Evolutionary conservation across 306 rosid genomes (phyloP).

Genomic region (Cicer arietinum): DNA sequence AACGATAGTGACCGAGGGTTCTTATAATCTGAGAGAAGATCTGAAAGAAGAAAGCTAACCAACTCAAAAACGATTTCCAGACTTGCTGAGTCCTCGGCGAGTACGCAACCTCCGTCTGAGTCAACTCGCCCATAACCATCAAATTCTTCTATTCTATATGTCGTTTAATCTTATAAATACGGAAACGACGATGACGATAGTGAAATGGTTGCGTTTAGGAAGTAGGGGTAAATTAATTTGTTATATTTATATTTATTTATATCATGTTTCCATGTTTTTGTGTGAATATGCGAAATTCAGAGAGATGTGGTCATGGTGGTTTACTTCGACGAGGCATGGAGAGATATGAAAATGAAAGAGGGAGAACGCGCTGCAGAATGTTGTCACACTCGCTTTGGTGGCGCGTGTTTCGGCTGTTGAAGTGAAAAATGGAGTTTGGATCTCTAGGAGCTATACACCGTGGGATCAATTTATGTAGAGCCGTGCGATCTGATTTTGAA

Average conservation of each 20-base stretch:
- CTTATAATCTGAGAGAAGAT: slow-evolving; percentile 86
- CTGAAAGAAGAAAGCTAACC: slow-evolving; percentile 89
- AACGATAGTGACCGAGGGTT: slow-evolving; percentile 75
- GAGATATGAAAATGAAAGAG: slow-evolving; percentile 30
- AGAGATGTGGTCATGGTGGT: slow-evolving; percentile 48
- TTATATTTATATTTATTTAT: too few species aligned
- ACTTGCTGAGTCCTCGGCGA: slow-evolving; percentile 66
- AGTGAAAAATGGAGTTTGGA: neutral
- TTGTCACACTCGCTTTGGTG: slow-evolving; percentile 32
- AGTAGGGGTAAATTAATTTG: too few species aligned
- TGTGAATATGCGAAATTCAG: slow-evolving; percentile 31
- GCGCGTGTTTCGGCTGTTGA: neutral
- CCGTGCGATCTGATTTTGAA: too few species aligned
- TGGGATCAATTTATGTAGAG: too few species aligned
- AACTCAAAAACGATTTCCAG: slow-evolving; percentile 79
- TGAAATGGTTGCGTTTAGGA: neutral
- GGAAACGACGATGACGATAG: neutral
- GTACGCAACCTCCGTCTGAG: slow-evolving; percentile 77
- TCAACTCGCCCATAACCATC: slow-evolving; percentile 82
- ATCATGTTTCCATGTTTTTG: neutral
- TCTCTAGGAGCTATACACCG: too few species aligned
- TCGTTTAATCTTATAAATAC: too few species aligned
- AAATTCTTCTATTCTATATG: too few species aligned
- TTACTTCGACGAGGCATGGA: slow-evolving; percentile 53
- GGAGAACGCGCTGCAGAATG: neutral